Evolutionary conservation across 2,329 filamentous ascomycete genomes (phyloP).

Genomic region (Fusarium musae): DNA sequence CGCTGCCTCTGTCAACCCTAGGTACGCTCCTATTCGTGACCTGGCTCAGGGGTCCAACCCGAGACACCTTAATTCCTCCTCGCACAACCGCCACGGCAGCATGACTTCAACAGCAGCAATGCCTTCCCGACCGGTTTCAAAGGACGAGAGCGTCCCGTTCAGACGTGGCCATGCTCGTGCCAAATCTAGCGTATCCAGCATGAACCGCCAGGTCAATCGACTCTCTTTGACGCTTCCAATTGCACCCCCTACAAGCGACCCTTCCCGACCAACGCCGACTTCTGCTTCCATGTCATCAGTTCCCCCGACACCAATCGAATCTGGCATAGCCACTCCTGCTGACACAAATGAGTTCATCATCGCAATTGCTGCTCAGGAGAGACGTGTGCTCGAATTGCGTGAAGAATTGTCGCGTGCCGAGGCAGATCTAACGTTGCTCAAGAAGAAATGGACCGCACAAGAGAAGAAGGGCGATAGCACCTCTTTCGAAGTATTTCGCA

Average conservation of each 20-base stretch:
- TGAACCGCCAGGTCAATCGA: slow-evolving; percentile 62
- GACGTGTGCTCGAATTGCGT: slow-evolving; percentile 87
- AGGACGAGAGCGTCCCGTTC: slow-evolving; percentile 54
- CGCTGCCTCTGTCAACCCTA: slow-evolving; percentile 17
- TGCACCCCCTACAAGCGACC: slow-evolving; percentile 62
- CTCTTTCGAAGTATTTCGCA: slow-evolving; percentile 64
- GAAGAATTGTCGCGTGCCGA: slow-evolving; percentile 92
- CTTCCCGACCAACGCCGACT: slow-evolving; percentile 63
- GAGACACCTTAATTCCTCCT: slow-evolving; percentile 18
- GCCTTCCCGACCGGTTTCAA: slow-evolving; percentile 52
- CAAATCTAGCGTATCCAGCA: slow-evolving; percentile 60
- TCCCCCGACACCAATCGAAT: slow-evolving; percentile 63
- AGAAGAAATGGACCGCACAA: slow-evolving; percentile 83
- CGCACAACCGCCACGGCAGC: slow-evolving; percentile 32
- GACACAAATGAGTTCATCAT: slow-evolving; percentile 80
- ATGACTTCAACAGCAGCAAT: slow-evolving; percentile 42
- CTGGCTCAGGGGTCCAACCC: slow-evolving; percentile 21
- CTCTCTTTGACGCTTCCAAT: slow-evolving; percentile 72
- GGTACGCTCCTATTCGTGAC: slow-evolving; percentile 27
- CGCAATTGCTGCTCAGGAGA: slow-evolving; percentile 90
- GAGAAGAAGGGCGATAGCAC: slow-evolving; percentile 80
- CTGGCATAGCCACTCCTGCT: slow-evolving; percentile 56
- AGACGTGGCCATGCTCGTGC: slow-evolving; percentile 60
- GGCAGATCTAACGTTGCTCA: slow-evolving; percentile 77
- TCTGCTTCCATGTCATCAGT: slow-evolving; percentile 54